Evolutionary conservation across 106 monocot species (phyloP), one percentile per base, ranked within the genome.

Genomic region (Dioscorea zingiberensis): DNA sequence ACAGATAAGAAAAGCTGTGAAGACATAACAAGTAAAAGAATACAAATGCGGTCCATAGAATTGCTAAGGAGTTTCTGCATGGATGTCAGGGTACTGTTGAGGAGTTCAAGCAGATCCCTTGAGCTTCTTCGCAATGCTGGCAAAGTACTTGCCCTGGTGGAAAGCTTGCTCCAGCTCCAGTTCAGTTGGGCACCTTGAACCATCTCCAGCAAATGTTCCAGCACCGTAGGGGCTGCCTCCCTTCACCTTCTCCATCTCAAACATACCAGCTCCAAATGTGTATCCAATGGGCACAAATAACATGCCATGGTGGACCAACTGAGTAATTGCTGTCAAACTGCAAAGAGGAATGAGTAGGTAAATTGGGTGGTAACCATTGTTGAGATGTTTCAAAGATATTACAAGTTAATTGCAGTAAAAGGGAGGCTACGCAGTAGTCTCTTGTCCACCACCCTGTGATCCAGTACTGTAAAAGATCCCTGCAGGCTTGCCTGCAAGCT

Each of bases 141-240:
- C 87, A 47, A 87, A 83, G 71, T 87, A 87, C 48, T 87, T 71
- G 14, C 87, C 87, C 61, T 87, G 87, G 29, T 87, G 87, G 71
- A 84, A 84, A 24, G 87, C 87, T 44, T 77, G 80, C 77, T 80
- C 73, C 26, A 84, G 80, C 58, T 87, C 87, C 6, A 83, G 73
- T 13, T 80, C 80, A 11, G 71, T 51, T 15, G 87, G 87, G 59
- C 22, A 57, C 56, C 87, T 83, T 2, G 80, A 80, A 21, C 87
- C 87, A 54, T 87, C 87, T 0, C 83, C 87, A 13, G 87, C 87
- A 26, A 69, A 87, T 17, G 87, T 87, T 27, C 87, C 87, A 15
- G 87, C 70, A 15, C 87, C 87, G n/a, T 87, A 87, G 12, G 87
- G 87, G 57, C 87, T 87, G 30, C 83, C 87, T 44, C 83, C 87